phyloP scores from a whole-genome alignment of 768 basidiomycete species.

The Leucocoprinus birnbaumii region DNA sequence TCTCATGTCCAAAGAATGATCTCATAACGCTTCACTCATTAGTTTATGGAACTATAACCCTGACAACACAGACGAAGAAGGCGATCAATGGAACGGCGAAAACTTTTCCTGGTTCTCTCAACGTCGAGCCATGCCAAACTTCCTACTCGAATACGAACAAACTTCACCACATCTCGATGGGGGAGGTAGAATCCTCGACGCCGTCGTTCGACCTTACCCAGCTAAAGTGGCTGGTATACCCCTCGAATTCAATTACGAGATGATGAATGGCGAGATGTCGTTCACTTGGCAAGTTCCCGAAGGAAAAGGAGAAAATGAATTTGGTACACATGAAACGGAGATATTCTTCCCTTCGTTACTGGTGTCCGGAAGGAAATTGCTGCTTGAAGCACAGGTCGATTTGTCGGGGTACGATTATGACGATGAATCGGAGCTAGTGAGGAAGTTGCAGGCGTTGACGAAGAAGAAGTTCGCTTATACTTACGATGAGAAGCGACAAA shows the following conservation, averaged over 20 bases:
- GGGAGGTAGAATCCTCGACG: conserved; percentile 73
- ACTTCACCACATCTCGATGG: conserved; percentile 72
- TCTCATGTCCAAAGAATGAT: neutral
- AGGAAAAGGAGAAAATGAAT: neutral
- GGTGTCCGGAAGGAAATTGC: conserved; percentile 51
- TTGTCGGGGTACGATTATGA: neutral
- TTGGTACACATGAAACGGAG: conserved; percentile 66
- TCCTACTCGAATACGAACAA: conserved; percentile 57
- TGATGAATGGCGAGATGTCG: conserved; percentile 64
- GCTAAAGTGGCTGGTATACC: conserved; percentile 90
- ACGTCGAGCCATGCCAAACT: conserved; percentile 51
- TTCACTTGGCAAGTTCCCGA: conserved; percentile 52
- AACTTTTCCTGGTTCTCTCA: conserved; percentile 94
- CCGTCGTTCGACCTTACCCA: conserved; percentile 88
- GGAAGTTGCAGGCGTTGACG: neutral
- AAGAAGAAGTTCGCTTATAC: conserved; percentile 42
- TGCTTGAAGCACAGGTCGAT: conserved; percentile 49
- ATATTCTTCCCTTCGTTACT: conserved; percentile 73
- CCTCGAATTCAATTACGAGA: conserved; percentile 68
- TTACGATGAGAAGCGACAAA: conserved; percentile 69
- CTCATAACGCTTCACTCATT: neutral
- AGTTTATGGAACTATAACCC: conserved; percentile 98
- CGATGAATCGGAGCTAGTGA: neutral
- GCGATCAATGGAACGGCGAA: conserved; percentile 95
- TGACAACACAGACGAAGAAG: conserved; percentile 68